These are phyloP conservation scores for Balamuthia mandrillaris DNA, from an alignment of 208 protist genomes.

Conservation along the genomic window DNA sequence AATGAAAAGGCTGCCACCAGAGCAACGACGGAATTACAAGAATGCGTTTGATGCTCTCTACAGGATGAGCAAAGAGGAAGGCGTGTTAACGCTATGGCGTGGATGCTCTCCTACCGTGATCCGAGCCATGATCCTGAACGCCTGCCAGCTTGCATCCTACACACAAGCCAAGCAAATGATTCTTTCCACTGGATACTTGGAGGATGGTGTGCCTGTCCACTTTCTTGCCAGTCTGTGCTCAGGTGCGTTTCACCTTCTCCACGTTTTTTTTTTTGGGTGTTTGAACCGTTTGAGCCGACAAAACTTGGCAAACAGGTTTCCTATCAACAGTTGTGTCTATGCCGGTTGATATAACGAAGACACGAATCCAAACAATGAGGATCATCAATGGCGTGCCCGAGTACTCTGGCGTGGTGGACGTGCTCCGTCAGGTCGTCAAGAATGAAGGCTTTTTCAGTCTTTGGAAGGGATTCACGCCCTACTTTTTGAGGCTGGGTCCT, in stretches of 20 bases:
- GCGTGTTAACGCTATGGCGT: slow-evolving; percentile 53
- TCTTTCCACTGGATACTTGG: background rate
- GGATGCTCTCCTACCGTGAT: slow-evolving; percentile 50
- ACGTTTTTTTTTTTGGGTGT: background rate
- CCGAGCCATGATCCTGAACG: slow-evolving; percentile 60
- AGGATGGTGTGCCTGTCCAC: background rate
- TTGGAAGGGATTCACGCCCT: slow-evolving; percentile 35
- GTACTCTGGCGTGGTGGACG: background rate
- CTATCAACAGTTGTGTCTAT: slow-evolving; percentile 46
- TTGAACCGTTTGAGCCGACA: background rate
- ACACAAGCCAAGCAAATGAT: slow-evolving; percentile 56
- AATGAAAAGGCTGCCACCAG: slow-evolving; percentile 43
- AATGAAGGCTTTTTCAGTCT: background rate
- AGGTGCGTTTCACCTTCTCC: background rate
- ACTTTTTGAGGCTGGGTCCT: slow-evolving; percentile 1
- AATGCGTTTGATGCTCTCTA: slow-evolving; percentile 56
- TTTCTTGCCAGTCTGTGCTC: background rate
- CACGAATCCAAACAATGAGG: slow-evolving; percentile 53
- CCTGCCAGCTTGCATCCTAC: slow-evolving; percentile 59
- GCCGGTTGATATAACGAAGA: slow-evolving; percentile 64
- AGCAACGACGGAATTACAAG: slow-evolving; percentile 54
- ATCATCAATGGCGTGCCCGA: slow-evolving; percentile 8
- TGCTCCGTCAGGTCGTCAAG: background rate
- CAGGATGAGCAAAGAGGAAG: slow-evolving; percentile 52
- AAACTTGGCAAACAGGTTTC: slow-evolving; percentile 42